A percentile compares a stretch with the other conserved stretches of the same genome.
Conservation (phyloP, 495 filamentous ascomycete species). For the Neurospora sublineolata region DNA sequence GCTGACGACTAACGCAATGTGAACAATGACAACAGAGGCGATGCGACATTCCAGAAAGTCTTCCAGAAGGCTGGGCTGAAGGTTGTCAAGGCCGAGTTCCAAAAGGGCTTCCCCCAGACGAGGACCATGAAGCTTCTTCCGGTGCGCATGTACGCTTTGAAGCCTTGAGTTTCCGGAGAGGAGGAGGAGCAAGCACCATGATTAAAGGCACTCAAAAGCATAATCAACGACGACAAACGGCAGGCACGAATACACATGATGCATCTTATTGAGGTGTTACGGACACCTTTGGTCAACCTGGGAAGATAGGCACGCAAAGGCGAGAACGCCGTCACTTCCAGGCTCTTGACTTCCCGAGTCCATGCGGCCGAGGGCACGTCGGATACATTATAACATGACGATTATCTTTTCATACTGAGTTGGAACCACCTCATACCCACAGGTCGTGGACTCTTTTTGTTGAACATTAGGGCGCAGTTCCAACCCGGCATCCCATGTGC, state of each 20-base stretch:
- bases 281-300: not conserved
- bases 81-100: constrained; percentile 59
- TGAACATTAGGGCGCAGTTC: no score
- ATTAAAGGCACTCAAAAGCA: not conserved
- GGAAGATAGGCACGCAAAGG: not conserved
- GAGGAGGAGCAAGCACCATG: not conserved
- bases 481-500: no score
- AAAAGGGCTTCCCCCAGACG: constrained; percentile 55
- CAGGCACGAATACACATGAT: not conserved
- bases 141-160: constrained; percentile 61
- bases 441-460: no score
- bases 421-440: no score
- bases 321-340: not conserved
- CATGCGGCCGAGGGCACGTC: not conserved
- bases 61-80: constrained; percentile 59
- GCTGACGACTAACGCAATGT: not conserved
- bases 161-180: constrained; percentile 6
- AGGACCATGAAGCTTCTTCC: constrained; percentile 39
- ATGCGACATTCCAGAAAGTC: constrained; percentile 55
- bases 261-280: not conserved
- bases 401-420: no score
- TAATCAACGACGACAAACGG: not conserved
- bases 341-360: not conserved
- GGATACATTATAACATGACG: no score
- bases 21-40: constrained; percentile 34